Evolutionary conservation across 1,139 yeast genomes (phyloP), one percentile per base, ranked within the genome.

Genomic region (Yamadazyma sp.): DNA sequence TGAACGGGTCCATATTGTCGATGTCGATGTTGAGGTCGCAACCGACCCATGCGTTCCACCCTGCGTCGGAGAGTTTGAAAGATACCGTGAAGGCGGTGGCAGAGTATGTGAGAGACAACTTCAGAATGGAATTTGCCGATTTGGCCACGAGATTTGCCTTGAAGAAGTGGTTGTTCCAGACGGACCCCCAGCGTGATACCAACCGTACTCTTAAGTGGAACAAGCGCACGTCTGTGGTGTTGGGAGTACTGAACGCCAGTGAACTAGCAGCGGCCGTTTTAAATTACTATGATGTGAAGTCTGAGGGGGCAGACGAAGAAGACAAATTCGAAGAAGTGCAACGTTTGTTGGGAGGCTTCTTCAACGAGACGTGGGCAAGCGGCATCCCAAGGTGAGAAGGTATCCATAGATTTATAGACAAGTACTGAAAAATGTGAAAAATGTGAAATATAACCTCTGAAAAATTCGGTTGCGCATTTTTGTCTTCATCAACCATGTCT

Each of bases 1-100:
- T 83, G 57, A 87, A 87, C 55, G 97, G 94, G 2, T 86, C 96
- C 0, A 89, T 94, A 32, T 69, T 91, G 47, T 81, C 92, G 44
- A 91, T 91, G 98, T 87, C 96, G 2, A 62, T 91, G 42, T 67
- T 91, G 42, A 73, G 95, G 46, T 75, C 84, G 0, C 80, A 72
- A 18, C 66, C 71, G 18, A 86, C 96, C 1, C 85, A 77, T 47
- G 55, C 71, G 1, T 91, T 89, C 72, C 98, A 91, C 55, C 97
- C 97, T 0, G 95, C 88, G 1, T 62, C 82, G 0, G 51, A 59
- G n/a, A 75, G 58, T n/a, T 66, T 91, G 48, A 81, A 77, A 46
- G 60, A 64, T 1, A 67, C 67, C n/a, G 84, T 85, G 5, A 60
- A 66, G 16, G 59, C 69, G 11, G 74, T 85, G 6, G 87, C 91